Base-by-base conservation (phyloP, 768 basidiomycete species). In the Termitomyces sp. region DNA sequence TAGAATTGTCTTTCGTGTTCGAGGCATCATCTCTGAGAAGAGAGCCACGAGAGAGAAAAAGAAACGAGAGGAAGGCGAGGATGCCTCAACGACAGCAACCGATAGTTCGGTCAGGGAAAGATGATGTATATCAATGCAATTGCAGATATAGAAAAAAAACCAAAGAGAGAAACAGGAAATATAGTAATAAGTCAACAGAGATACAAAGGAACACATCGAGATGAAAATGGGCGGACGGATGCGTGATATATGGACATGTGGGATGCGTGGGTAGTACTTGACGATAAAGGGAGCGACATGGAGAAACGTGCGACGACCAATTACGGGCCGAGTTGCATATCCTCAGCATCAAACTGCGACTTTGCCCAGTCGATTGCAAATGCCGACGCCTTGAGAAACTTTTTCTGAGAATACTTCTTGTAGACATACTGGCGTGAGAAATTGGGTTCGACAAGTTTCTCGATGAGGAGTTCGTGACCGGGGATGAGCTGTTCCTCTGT, bases 391-490 rank as follows among this genome's bases (percentile, higher is more conserved):
- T 96, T 93, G 68, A 98, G 84, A 82, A 97, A 98, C 73, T 94
- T 95, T 85, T 95, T 97, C 80, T 91, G 83, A 42, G 93, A 85
- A 71, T 98, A 99, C 76, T 99, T 98, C 78, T 89, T 89, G 83
- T 85, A 95, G 36, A 94, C 88, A 71, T 94, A 93, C 62, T 88
- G 84, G 47, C 83, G 77, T n/a, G 83, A 76, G 70, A 98, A 98
- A 61, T 84, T 83, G 7, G 81, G 73, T 60, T 93, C 91, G 2
- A 81, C 76, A 42, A 99, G 78, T 68, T 91, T 89, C 69, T 94
- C 90, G 55, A 92, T 76, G 47, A 98, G 80, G 71, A 91, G 78
- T 52, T 83, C 74, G 61, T 94, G 88, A 18, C 95, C 96, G 6
- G 84, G 82, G 43, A 85, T 67, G 38, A 99, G 77, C 68, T 98